These are phyloP conservation scores for Fusarium dlaminii DNA, from an alignment of 2,329 filamentous ascomycete species.

Conservation along the genomic window DNA sequence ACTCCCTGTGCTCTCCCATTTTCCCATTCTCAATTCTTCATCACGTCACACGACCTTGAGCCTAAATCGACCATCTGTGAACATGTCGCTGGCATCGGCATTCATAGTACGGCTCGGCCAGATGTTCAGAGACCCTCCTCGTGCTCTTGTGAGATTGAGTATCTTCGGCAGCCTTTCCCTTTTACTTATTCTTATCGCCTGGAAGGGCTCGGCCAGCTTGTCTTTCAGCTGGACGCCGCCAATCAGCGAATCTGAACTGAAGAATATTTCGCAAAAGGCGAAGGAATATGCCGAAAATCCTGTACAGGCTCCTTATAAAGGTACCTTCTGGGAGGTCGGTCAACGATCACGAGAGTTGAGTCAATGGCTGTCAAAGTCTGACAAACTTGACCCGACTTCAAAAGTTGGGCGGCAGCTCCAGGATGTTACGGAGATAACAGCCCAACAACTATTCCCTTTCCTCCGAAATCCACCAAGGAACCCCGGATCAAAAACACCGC, in stretches of 20 bases:
- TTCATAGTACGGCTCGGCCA: background rate
- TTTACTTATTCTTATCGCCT: background rate
- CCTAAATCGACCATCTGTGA: background rate
- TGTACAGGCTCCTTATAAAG: slow-evolving; percentile 41
- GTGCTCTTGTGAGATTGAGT: background rate
- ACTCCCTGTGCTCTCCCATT: background rate
- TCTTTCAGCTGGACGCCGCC: background rate
- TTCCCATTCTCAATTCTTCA: background rate
- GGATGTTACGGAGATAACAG: slow-evolving; percentile 5
- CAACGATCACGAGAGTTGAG: slow-evolving; percentile 30
- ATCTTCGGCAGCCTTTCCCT: background rate
- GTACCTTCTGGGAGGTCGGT: slow-evolving; percentile 45
- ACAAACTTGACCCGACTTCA: background rate
- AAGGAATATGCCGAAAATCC: slow-evolving; percentile 35
- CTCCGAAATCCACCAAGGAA: slow-evolving; percentile 13
- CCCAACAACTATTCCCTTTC: slow-evolving; percentile 39
- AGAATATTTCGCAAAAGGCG: background rate
- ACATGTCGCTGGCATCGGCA: background rate
- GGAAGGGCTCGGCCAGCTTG: background rate
- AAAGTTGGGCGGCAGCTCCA: background rate
- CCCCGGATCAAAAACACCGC: slow-evolving; percentile 16
- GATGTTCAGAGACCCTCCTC: background rate
- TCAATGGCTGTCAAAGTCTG: slow-evolving; percentile 17
- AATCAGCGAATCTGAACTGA: background rate
- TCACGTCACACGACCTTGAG: background rate